Base-by-base conservation (phyloP, 169 alveolate genomes). In the Plasmodium yoelii region DNA sequence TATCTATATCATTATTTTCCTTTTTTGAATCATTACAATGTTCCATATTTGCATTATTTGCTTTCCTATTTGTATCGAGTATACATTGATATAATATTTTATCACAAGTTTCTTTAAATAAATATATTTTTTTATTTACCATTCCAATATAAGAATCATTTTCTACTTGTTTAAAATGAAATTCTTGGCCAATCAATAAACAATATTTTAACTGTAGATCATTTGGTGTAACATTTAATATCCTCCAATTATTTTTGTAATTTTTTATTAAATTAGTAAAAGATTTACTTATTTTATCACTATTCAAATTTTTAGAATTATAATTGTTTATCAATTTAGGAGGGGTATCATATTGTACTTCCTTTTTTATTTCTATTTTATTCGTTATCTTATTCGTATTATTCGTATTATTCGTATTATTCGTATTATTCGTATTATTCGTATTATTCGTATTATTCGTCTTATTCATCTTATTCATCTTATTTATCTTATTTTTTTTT, bases 161-260 rank as follows among this genome's bases (percentile, higher is more conserved):
- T 19, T 63, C 69, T 7, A 82, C 84, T 68, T 82, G 69, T 15
- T 63, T 82, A 60, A 68, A 82, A 47, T 84, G 69, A 46, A 82
- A 82, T 55, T 82, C 90, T 24, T 82, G 90, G 5, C 90, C 90
- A 15, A 82, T 82, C 34, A 82, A n/a, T 10, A 82, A 67, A 15
- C 90, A 82, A 19, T 82, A 82, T 24, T 28, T 82, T 55, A 82
- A 71, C 24, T 82, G 82, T 68, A 82, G 44, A 69, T 82, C 90
- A 9, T 82, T 68, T 69, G 53, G 55, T 0, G 34, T 42, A 47
- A 22, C 90, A 68, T 69, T 59, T 56, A 82, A 22, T 19, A 7
- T 55, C 28, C 7, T 26, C 90, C 90, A 82, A n/a, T 26, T 82
- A 0, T 56, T 69, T 19, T 82, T 46, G 19, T 67, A 82, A 28